Evolutionary conservation across 192 early-diverging fungal genomes (phyloP), one percentile per base, ranked within the genome.

Genomic region (Physocladia obscura): DNA sequence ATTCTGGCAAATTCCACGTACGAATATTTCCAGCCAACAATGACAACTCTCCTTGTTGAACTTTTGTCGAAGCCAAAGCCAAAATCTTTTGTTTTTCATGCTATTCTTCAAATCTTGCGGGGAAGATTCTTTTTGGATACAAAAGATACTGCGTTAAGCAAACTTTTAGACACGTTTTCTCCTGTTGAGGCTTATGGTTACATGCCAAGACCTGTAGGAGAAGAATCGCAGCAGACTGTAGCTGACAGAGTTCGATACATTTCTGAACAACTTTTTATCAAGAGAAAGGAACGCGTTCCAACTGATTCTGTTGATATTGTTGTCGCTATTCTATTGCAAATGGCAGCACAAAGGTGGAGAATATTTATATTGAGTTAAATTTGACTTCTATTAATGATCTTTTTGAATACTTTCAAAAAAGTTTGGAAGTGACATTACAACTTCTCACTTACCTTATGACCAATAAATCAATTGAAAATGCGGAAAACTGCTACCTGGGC

Each of bases 121-220:
- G 82, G 82, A 11, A 67, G 77, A 22, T 84, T 54, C 63, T 84
- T 73, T 51, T 52, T 75, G 24, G 82, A 84, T 54, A 80, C 78
- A 6, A 67, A 62, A 4, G 17, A 67, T 8, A 69, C 83, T 49
- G 57, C 67, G 38, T 49, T 71, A 22, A 51, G 49, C 34, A 49
- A 62, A 31, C 27, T 80, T 49, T 27, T 31, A n/a, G 79, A 68
- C 32, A 74, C 13, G 4, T 76, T 78, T 52, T 56, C 59, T 1
- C 29, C 63, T 13, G 65, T 76, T n/a, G 69, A 60, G 21, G 48
- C 55, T 15, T 81, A 63, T 62, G 58, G 60, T 27, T 71, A 59
- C 38, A 38, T 81, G 65, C 71, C 65, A 2, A 24, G 82, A 24
- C 69, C 73, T 2, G 38, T 58, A 4, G 75, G 49, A 2, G 79